Base-by-base conservation (phyloP, 1,284 basidiomycete genomes). In the Trichosporon asahii region DNA sequence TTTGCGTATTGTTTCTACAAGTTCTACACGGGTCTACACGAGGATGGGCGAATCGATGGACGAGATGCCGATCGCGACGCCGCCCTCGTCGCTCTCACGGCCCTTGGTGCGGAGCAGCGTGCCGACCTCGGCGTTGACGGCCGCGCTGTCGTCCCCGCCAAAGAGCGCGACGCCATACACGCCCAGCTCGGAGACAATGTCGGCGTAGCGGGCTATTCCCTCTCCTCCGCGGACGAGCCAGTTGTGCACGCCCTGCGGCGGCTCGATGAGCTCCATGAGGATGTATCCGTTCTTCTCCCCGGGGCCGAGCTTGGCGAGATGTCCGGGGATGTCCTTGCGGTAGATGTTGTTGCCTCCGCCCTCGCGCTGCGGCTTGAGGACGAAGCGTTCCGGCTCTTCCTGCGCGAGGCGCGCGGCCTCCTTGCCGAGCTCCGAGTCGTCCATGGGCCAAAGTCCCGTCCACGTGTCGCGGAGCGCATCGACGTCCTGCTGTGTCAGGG, bases 341-440 rank as follows among this genome's bases (percentile, higher is more conserved):
- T 98, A 99, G 27, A 98, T 88, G 78, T 99, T 99, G 82, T 99
- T 97, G 2, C 96, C 96, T 0, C 97, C 96, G 4, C 97, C 96
- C 85, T 99, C 94, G 21, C 95, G 88, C 82, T 98, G 95, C 0
- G 96, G 96, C 82, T 99, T 98, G 65, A 98, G 87, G 2, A 98
- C 97, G 61, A 93, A 90, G 14, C 86, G 84, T 4, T 85, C 78
- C 0, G 89, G 86, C 12, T 86, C 76, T 2, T 84, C 81, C n/a
- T 85, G 84, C 0, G 92, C 92, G 49, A 88, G 84, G 14, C 79
- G 73, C 25, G 88, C 84, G 0, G 88, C 91, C 66, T 85, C 74
- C 68, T 78, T 67, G 0, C 85, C 86, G 0, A 84, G 68, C 7
- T 73, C 71, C 6, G 85, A 81, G 64, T 86, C 85, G 53, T 86